A percentile compares a stretch with the other conserved stretches of the same genome.
Evolutionary conservation across 257 asterid genomes (phyloP).

Genomic region (Primulina tabacum): DNA sequence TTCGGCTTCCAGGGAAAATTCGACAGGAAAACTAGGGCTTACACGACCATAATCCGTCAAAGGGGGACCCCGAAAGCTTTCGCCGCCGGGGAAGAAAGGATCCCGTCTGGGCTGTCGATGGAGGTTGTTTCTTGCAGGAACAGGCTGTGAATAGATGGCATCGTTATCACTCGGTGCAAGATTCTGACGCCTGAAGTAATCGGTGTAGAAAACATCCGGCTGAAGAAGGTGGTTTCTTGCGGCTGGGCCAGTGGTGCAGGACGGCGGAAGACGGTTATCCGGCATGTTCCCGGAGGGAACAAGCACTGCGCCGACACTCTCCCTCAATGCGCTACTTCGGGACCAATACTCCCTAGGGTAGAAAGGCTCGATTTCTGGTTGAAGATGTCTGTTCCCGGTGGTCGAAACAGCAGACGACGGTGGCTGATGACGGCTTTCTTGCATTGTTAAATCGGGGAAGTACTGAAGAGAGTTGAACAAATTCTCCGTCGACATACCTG

Average conservation of each 20-base stretch:
- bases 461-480: no score
- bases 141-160: not conserved
- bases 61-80: not conserved
- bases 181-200: no score
- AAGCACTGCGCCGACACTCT: not conserved
- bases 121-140: not conserved
- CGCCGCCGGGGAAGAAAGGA: not conserved
- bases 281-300: not conserved
- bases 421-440: no score
- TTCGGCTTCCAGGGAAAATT: not conserved
- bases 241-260: no score
- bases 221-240: not conserved
- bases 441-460: no score
- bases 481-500: no score
- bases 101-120: not conserved
- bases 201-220: not conserved
- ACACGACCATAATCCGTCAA: not conserved
- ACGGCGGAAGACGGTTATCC: no score
- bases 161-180: not conserved
- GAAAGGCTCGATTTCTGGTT: no score
- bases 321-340: not conserved
- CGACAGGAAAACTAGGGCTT: conserved; percentile 2
- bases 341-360: no score
- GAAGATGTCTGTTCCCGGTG: no score
- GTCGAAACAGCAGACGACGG: no score